phyloP scores from a whole-genome alignment of 441 rosid species.

The Metrosideros polymorpha region DNA sequence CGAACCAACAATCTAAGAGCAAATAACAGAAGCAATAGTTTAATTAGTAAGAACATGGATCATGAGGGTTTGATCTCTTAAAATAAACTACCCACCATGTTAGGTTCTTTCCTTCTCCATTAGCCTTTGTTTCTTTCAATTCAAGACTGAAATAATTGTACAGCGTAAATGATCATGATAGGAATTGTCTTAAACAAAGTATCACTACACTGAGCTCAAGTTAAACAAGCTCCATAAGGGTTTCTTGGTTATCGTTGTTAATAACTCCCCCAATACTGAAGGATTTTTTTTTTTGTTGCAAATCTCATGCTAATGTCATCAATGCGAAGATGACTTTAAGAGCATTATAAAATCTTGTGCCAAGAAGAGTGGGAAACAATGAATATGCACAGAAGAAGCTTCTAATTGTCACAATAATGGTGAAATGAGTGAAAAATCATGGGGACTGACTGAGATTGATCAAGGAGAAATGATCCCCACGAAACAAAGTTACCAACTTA shows the following conservation, averaged over 20 bases:
- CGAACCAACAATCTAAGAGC: neutral
- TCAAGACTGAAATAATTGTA: neutral
- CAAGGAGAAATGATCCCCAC: neutral
- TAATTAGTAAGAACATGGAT: neutral
- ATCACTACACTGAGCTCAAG: neutral
- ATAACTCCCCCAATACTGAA: neutral
- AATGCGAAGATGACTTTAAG: neutral
- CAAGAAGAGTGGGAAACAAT: neutral
- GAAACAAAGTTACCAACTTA: neutral
- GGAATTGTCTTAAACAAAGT: neutral
- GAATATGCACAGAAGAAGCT: neutral
- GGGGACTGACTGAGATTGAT: neutral
- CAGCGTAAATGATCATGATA: neutral
- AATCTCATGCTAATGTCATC: neutral
- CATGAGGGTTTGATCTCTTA: neutral
- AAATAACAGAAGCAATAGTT: neutral
- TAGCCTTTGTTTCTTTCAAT: neutral
- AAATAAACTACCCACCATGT: neutral
- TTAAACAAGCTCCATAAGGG: neutral
- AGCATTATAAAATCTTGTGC: neutral
- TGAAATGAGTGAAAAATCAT: neutral
- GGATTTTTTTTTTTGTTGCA: neutral
- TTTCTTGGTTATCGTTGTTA: neutral
- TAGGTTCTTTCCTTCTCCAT: neutral
- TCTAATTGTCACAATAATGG: neutral